Percentiles rank a stretch among this genome's conserved stretches.
These are phyloP conservation scores for Fonsecaea monophora DNA, from an alignment of 2,329 filamentous ascomycete genomes.

Conservation along the genomic window DNA sequence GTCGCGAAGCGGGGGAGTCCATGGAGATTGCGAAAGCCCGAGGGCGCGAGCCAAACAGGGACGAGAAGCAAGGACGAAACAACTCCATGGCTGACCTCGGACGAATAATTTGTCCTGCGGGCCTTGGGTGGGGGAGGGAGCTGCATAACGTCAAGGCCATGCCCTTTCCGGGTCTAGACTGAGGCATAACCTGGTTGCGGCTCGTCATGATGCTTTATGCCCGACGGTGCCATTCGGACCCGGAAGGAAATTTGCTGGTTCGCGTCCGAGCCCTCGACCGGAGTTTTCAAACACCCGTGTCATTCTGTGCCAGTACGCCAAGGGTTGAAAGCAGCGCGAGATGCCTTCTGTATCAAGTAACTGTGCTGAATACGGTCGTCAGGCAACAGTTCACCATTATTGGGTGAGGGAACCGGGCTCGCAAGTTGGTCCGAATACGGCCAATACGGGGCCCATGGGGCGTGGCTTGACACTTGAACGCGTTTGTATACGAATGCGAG, in stretches of 20 bases:
- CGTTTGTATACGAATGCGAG: constrained; percentile 22
- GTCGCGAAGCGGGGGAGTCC: neutral
- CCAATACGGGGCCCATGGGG: constrained; percentile 7
- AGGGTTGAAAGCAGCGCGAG: constrained; percentile 15
- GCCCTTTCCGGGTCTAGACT: neutral
- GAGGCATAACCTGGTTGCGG: constrained; percentile 1
- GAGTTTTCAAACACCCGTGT: neutral
- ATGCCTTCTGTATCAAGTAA: neutral
- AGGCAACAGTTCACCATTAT: neutral
- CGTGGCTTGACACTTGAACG: neutral
- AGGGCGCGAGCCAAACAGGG: constrained; percentile 4
- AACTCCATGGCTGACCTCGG: neutral
- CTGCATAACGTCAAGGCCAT: neutral
- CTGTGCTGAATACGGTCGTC: neutral
- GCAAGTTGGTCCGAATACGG: constrained; percentile 19
- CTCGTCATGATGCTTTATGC: neutral
- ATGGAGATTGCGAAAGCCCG: constrained; percentile 23
- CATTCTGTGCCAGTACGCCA: neutral
- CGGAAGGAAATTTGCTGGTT: neutral
- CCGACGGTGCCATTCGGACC: neutral
- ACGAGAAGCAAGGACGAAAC: neutral
- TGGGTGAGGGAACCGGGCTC: neutral
- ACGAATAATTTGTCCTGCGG: constrained; percentile 10
- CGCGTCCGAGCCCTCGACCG: neutral
- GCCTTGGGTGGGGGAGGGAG: neutral